Evolutionary conservation across 805 yeast genomes (phyloP).

Genomic region (Metschnikowia picachoensis): DNA sequence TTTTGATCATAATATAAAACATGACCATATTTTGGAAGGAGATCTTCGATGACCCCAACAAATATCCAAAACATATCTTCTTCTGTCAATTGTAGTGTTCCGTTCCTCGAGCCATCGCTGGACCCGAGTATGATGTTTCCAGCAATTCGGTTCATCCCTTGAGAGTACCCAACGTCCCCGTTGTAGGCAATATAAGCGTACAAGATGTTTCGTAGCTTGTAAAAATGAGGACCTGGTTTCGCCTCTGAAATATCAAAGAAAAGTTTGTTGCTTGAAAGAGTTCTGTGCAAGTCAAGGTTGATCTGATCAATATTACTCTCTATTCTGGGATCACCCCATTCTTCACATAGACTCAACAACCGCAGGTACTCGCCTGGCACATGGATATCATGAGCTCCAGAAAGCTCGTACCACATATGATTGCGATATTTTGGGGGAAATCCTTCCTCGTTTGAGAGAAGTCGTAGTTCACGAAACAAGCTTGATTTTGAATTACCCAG

Average conservation of each 20-base stretch:
- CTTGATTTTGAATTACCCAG: conserved; percentile 3
- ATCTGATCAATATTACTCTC: conserved; percentile 42
- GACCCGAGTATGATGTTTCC: conserved; percentile 46
- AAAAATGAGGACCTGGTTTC: conserved; percentile 52
- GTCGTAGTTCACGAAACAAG: conserved; percentile 13
- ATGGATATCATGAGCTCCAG: conserved; percentile 42
- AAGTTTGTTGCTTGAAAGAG: conserved; percentile 51
- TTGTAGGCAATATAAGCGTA: conserved; percentile 47
- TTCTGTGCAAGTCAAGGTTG: conserved; percentile 50
- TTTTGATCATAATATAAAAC: conserved; percentile 11
- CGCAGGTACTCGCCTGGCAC: conserved; percentile 47
- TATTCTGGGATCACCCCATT: conserved; percentile 2
- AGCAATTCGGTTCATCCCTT: conserved; percentile 59
- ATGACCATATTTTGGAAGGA: conserved; percentile 43
- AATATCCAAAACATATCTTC: conserved; percentile 56
- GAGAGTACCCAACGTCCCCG: conserved; percentile 52
- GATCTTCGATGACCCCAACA: conserved; percentile 45
- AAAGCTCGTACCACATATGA: conserved; percentile 50
- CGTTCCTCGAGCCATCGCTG: conserved; percentile 14
- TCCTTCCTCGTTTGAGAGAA: conserved; percentile 39
- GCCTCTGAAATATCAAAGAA: conserved; percentile 38
- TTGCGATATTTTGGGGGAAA: conserved; percentile 47
- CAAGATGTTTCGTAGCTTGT: conserved; percentile 43
- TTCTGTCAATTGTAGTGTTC: conserved; percentile 20
- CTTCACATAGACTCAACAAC: conserved; percentile 16